phyloP scores from a whole-genome alignment of 2,329 filamentous ascomycete genomes.

The Alternaria rosae region DNA sequence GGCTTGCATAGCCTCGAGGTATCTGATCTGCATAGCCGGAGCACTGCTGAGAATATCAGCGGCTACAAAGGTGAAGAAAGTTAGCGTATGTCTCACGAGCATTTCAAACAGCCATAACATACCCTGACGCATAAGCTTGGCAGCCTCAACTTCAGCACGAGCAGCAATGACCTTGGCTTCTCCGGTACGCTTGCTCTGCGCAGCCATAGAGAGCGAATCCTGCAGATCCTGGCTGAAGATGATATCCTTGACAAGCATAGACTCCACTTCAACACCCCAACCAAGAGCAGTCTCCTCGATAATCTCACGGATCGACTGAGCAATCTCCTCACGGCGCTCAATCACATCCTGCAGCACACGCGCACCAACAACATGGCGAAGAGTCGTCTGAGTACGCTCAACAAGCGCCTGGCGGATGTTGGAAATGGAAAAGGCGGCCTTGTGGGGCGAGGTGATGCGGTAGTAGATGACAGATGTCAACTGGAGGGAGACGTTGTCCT shows the following conservation, averaged over 20 bases:
- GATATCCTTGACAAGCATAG: slow-evolving; percentile 99
- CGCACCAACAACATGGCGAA: slow-evolving; percentile 95
- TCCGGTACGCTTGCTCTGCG: slow-evolving; percentile 97
- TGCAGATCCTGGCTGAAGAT: slow-evolving; percentile 96
- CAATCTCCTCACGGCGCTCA: slow-evolving; percentile 96
- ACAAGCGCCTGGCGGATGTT: slow-evolving; percentile 96
- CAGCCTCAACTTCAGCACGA: slow-evolving; percentile 93
- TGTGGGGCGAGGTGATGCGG: slow-evolving; percentile 93
- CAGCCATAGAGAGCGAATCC: slow-evolving; percentile 96
- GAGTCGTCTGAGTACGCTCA: slow-evolving; percentile 96
- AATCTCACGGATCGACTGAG: slow-evolving; percentile 92
- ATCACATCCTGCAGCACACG: slow-evolving; percentile 97
- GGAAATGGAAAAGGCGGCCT: slow-evolving; percentile 94
- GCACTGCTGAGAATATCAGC: slow-evolving; percentile 79
- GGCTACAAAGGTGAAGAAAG: slow-evolving; percentile 26
- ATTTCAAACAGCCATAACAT: background rate
- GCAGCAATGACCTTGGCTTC: slow-evolving; percentile 98
- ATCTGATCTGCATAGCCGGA: slow-evolving; percentile 80
- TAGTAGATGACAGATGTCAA: slow-evolving; percentile 99
- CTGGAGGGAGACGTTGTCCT: slow-evolving; percentile 95
- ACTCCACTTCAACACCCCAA: slow-evolving; percentile 96
- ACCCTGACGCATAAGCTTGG: slow-evolving; percentile 73
- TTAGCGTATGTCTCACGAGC: background rate
- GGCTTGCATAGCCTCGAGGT: slow-evolving; percentile 97
- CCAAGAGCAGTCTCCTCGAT: slow-evolving; percentile 93